Percentiles rank a stretch among this genome's conserved stretches.
Evolutionary conservation across 2,329 filamentous ascomycete species (phyloP).

Genomic region (Alternaria infectoria): DNA sequence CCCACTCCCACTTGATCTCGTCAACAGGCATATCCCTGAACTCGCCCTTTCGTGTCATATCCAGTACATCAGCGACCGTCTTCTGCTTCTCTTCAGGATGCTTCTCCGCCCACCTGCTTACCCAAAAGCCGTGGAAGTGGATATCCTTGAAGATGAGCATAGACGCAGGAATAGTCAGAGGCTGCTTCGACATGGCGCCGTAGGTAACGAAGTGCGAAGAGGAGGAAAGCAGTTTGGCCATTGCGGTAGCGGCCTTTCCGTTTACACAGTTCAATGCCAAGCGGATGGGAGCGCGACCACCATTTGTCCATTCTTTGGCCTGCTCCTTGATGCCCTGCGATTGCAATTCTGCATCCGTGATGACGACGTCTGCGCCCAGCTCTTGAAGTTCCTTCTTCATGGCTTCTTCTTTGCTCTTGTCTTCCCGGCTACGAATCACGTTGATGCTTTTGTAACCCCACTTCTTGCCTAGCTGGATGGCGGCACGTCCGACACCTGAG

Average conservation of each 20-base stretch:
- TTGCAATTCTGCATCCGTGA: conserved; percentile 67
- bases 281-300: conserved; percentile 73
- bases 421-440: conserved; percentile 77
- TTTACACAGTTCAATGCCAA: conserved; percentile 94
- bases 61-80: conserved; percentile 85
- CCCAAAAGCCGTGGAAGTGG: conserved; percentile 91
- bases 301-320: conserved; percentile 70
- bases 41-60: conserved; percentile 73
- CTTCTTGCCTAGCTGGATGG: conserved; percentile 82
- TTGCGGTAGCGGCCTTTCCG: conserved; percentile 78
- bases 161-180: conserved; percentile 79
- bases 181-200: conserved; percentile 91
- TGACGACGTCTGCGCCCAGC: conserved; percentile 68
- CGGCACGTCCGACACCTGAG: conserved; percentile 86
- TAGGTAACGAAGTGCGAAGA: conserved; percentile 86
- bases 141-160: conserved; percentile 94
- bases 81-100: conserved; percentile 75
- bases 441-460: conserved; percentile 95
- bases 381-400: conserved; percentile 66
- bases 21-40: conserved; percentile 87
- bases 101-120: conserved; percentile 83
- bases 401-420: conserved; percentile 72
- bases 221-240: conserved; percentile 74
- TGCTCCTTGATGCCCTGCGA: conserved; percentile 68
- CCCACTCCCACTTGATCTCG: conserved; percentile 81